Percentiles rank a stretch among this genome's conserved stretches.
phyloP scores from a whole-genome alignment of 139 green algal species.

The Chlorokybus atmophyticus region DNA sequence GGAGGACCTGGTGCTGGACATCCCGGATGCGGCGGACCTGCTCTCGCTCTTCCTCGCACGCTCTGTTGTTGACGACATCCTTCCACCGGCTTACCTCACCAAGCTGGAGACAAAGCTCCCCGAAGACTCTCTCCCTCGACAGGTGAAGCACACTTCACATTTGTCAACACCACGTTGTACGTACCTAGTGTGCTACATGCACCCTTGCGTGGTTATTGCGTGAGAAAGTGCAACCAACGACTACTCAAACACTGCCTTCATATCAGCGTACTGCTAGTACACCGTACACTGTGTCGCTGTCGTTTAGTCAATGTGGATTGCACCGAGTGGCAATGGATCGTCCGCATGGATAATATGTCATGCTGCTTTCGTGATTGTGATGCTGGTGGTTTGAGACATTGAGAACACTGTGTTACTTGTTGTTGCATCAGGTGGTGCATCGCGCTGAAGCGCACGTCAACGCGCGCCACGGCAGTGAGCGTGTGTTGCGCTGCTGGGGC shows the following conservation, averaged over 20 bases:
- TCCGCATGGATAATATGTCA: too few relatives aligned
- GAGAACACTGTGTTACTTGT: neutral
- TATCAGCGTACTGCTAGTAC: neutral
- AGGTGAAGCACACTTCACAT: neutral
- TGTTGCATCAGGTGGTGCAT: conserved; percentile 7
- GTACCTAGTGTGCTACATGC: neutral
- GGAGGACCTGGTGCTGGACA: conserved; percentile 72
- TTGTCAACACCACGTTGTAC: neutral
- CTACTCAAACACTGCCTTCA: neutral
- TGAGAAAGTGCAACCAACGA: neutral
- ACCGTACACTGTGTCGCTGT: neutral
- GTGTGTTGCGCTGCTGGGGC: conserved; percentile 67
- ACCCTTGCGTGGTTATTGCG: neutral
- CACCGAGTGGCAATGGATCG: neutral
- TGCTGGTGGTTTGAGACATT: too few relatives aligned
- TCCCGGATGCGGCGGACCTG: conserved; percentile 61
- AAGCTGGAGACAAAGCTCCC: conserved; percentile 1
- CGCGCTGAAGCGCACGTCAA: conserved; percentile 38
- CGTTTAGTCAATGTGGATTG: neutral
- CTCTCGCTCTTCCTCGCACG: conserved; percentile 67
- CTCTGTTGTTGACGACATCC: conserved; percentile 82
- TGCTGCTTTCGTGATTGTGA: too few relatives aligned
- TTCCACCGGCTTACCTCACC: conserved; percentile 70
- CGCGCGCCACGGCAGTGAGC: conserved; percentile 52
- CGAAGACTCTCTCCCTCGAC: neutral